A percentile compares a stretch with the other conserved stretches of the same genome.
Conservation (phyloP, 768 basidiomycete genomes). For the Pleurotus tuber-regium region DNA sequence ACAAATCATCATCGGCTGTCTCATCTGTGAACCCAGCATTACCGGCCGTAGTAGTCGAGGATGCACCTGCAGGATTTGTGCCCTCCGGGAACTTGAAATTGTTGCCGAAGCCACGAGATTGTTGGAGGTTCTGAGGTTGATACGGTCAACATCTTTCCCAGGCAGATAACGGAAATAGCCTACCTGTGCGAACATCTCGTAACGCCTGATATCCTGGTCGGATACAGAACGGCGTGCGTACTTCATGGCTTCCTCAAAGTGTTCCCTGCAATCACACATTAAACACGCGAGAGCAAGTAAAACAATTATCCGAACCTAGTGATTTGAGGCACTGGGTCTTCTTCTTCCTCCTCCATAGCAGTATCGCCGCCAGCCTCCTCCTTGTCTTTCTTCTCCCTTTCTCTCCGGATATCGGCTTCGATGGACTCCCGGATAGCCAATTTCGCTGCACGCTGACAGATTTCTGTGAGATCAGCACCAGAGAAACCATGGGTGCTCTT, state of each 20-base stretch:
- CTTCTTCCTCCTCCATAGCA: conserved; percentile 76
- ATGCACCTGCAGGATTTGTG: conserved; percentile 34
- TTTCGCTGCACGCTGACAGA: conserved; percentile 97
- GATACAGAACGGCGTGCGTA: conserved; percentile 96
- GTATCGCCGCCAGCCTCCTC: conserved; percentile 72
- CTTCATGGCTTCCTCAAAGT: conserved; percentile 99
- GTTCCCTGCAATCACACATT: conserved; percentile 48
- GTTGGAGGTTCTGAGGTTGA: conserved; percentile 77
- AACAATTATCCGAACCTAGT: conserved; percentile 51
- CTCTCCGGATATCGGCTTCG: conserved; percentile 80
- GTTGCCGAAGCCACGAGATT: conserved; percentile 89
- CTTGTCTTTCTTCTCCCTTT: conserved; percentile 77
- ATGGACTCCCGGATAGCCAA: conserved; percentile 95
- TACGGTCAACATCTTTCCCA: conserved; percentile 11
- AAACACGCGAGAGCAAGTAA: neutral
- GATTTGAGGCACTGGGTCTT: conserved; percentile 90
- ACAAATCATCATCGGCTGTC: conserved; percentile 85
- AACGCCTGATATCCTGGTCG: conserved; percentile 93
- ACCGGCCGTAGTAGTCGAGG: conserved; percentile 42
- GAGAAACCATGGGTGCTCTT: conserved; percentile 97
- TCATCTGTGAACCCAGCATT: conserved; percentile 86
- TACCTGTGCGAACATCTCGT: conserved; percentile 97
- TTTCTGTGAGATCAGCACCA: conserved; percentile 99
- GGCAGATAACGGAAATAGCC: conserved; percentile 18
- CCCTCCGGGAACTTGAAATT: conserved; percentile 98